Percentiles rank a stretch among this genome's conserved stretches.
phyloP scores from a whole-genome alignment of 352 stramenopile species.

The Phytophthora quininea region DNA sequence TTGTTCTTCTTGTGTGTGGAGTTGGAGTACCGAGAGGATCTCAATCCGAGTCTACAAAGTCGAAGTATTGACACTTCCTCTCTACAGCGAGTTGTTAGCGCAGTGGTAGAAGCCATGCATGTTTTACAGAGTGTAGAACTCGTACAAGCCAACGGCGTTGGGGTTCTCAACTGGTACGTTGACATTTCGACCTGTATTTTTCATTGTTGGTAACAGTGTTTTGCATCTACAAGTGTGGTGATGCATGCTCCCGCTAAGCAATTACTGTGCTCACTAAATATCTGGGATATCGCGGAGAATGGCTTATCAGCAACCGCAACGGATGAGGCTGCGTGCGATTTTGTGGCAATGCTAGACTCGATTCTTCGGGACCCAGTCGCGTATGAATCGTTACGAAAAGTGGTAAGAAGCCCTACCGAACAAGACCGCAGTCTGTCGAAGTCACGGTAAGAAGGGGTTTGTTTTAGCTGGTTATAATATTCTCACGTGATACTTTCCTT shows the following conservation, averaged over 20 bases:
- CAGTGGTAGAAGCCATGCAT: conserved; percentile 44
- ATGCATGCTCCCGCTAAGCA: conserved; percentile 36
- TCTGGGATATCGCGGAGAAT: conserved; percentile 30
- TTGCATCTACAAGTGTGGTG: conserved; percentile 16
- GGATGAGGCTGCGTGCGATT: conserved; percentile 34
- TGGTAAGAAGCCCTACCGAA: background rate
- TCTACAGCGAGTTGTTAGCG: conserved; percentile 11
- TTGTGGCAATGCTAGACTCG: conserved; percentile 45
- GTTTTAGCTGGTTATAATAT: too few relatives aligned
- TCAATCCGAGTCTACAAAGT: background rate
- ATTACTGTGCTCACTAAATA: conserved; percentile 30
- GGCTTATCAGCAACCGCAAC: conserved; percentile 15
- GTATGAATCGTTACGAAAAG: conserved; percentile 6
- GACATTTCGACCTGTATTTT: background rate
- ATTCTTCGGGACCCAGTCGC: conserved; percentile 36
- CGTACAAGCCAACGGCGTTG: conserved; percentile 59
- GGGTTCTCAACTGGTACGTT: conserved; percentile 52
- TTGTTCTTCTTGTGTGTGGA: conserved; percentile 63
- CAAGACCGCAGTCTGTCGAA: background rate
- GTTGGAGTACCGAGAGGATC: conserved; percentile 33
- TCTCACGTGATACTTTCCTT: background rate
- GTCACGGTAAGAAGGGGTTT: conserved; percentile 10
- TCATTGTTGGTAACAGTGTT: background rate
- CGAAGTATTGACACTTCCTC: conserved; percentile 5
- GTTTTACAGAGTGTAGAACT: conserved; percentile 34